Base-by-base conservation (phyloP, 495 filamentous ascomycete species). In the Annulohypoxylon nitens region DNA sequence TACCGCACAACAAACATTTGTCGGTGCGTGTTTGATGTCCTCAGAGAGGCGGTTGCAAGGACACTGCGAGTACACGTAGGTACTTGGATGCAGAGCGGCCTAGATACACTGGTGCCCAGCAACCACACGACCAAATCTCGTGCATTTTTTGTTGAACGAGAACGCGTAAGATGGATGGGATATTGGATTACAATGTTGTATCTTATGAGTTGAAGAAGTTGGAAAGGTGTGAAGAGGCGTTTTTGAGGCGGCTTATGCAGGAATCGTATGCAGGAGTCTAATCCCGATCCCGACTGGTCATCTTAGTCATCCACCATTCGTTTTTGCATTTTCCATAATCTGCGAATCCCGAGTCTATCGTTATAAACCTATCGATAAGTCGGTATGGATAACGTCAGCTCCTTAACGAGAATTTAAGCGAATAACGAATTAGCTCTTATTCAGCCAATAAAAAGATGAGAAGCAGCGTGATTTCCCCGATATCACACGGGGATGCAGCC, bases 21-120 rank as follows among this genome's bases (percentile, higher is more conserved):
- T 50, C 30, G 20, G 12, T 62, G 11, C 60, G 60, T 55, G 26
- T 59, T 53, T 58, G 34, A 23, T 55, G 43, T 57, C 16, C 61
- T 33, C 16, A 16, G 12, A 43, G 57, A 60, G 39, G 53, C 16
- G n/a, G n/a, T 33, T 16, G 53, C 53, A 20, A 57, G 53, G 26
- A 34, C 25, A 34, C 14, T 55, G 25, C 14, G 34, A 25, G 23
- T 26, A 55, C 26, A 55, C 51, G 25, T 55, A 33, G 25, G 20
- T 55, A 37, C 16, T 20, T 16, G n/a, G 33, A 57, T 16, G 53
- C 30, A 37, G n/a, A 57, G 30, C 20, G 33, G 30, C 8, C 30
- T 37, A 37, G 53, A 10, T 33, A 20, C 3, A 33, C 30, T 57
- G 53, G 33, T 37, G 30, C 53, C 53, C 53, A 57, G 53, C 30